Percentiles rank a stretch among this genome's conserved stretches.
Evolutionary conservation across 768 basidiomycete species (phyloP).

Genomic region (Pulveroboletus sp.): DNA sequence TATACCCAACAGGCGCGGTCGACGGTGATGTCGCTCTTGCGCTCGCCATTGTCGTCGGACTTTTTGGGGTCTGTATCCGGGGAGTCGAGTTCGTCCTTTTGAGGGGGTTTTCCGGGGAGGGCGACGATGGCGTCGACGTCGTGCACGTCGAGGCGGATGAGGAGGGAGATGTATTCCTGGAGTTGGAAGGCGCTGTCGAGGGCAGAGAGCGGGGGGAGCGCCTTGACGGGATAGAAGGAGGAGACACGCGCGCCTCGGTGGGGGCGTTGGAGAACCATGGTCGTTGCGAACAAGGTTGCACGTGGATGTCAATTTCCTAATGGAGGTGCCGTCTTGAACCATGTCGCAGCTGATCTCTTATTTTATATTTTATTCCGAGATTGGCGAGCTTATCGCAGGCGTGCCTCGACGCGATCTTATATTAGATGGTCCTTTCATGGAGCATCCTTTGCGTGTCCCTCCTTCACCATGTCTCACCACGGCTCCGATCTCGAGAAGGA

Average conservation of each 20-base stretch:
- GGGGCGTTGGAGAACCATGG: conserved; percentile 51
- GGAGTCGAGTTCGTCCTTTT: conserved; percentile 25
- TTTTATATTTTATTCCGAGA: too few relatives aligned
- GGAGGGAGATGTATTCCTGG: conserved; percentile 88
- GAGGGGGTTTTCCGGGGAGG: conserved; percentile 53
- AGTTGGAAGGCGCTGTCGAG: conserved; percentile 92
- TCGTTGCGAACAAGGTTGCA: neutral
- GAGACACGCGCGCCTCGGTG: conserved; percentile 74
- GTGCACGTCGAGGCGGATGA: conserved; percentile 83
- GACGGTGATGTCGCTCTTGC: conserved; percentile 52
- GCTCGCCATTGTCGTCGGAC: conserved; percentile 29
- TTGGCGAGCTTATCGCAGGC: too few relatives aligned
- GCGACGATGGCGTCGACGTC: conserved; percentile 80
- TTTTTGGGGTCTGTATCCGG: conserved; percentile 28
- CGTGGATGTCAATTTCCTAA: too few relatives aligned
- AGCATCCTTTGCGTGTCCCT: neutral
- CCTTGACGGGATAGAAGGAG: conserved; percentile 75
- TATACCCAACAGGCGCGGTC: conserved; percentile 87
- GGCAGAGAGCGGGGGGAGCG: conserved; percentile 61
- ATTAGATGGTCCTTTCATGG: conserved; percentile 5
- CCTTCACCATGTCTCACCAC: conserved; percentile 23
- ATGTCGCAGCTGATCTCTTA: too few relatives aligned
- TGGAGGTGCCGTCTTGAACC: neutral
- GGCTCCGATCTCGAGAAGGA: conserved; percentile 32
- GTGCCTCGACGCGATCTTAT: too few relatives aligned